Evolutionary conservation across 306 rosid species (phyloP).

Genomic region (Boehmeria nivea): DNA sequence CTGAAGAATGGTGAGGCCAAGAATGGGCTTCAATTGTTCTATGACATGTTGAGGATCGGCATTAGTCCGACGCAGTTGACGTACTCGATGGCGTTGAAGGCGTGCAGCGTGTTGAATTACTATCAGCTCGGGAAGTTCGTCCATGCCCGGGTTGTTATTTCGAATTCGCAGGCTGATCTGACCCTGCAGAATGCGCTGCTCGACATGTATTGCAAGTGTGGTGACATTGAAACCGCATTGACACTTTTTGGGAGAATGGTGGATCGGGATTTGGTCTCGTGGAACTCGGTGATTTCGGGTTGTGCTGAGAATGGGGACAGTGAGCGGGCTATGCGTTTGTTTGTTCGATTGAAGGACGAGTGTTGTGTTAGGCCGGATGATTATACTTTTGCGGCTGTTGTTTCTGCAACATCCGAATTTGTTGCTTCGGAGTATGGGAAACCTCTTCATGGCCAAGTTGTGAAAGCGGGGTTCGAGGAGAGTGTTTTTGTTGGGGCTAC

Average conservation of each 20-base stretch:
- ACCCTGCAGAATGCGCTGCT: slow-evolving; percentile 64
- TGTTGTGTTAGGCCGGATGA: slow-evolving; percentile 53
- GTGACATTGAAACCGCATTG: slow-evolving; percentile 41
- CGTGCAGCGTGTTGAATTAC: slow-evolving; percentile 45
- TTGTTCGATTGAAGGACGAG: slow-evolving; percentile 35
- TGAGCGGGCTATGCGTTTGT: slow-evolving; percentile 48
- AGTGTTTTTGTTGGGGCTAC: slow-evolving; percentile 66
- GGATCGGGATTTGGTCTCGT: slow-evolving; percentile 58
- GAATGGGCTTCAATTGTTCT: slow-evolving; percentile 39
- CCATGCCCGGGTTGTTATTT: slow-evolving; percentile 52
- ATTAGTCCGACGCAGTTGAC: slow-evolving; percentile 53
- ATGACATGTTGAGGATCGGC: slow-evolving; percentile 46
- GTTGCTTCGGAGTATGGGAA: slow-evolving; percentile 42
- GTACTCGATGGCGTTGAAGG: slow-evolving; percentile 59
- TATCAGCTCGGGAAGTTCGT: slow-evolving; percentile 42
- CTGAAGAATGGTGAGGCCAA: slow-evolving; percentile 39
- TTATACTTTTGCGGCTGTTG: slow-evolving; percentile 58
- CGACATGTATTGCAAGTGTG: slow-evolving; percentile 73
- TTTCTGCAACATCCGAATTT: slow-evolving; percentile 42
- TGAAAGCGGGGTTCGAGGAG: slow-evolving; percentile 47
- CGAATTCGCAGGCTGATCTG: slow-evolving; percentile 44
- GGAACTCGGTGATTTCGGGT: slow-evolving; percentile 87
- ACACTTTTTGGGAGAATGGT: slow-evolving; percentile 43
- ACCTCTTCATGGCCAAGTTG: slow-evolving; percentile 65
- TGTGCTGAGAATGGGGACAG: slow-evolving; percentile 56